Base-by-base conservation (phyloP, 805 yeast genomes). In the Saccharomycopsis fermentans region DNA sequence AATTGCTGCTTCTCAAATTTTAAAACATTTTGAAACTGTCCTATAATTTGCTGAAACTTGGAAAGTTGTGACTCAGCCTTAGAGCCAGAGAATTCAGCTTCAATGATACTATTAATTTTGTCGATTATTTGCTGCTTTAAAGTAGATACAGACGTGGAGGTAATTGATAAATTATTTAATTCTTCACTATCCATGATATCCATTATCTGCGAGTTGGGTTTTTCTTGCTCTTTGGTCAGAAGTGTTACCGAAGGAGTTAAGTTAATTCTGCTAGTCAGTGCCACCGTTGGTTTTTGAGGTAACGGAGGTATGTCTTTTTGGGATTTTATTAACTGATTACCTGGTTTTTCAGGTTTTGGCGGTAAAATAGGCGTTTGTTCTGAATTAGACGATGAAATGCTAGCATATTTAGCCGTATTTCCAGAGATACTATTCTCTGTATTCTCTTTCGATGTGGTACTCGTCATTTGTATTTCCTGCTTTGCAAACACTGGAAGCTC, bases 401-500 rank as follows among this genome's bases (percentile, higher is more conserved):
- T 29, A 57, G 55, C 47, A 26, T 36, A 56, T 55, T 43, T 35
- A 56, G 54, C 43, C 27, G 40, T 36, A 24, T 21, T 11, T 43
- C 57, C 37, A 59, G 19, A 14, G 51, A 52, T 54, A 53, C 32
- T 27, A 48, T 11, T 51, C 58, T 14, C 39, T 34, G 3, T 21
- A 59, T 19, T 21, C 27, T 27, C 27, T 5, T 14, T 54, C 4
- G 6, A 43, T 35, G 47, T n/a, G 12, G 52, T 16, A 21, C 24
- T 19, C 21, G 43, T 8, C 4, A n/a, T 4, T 34, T 43, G 36
- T 24, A 35, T 40, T 47, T 47, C 27, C 17, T 47, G 37, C 19
- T 24, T 69, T 2, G 50, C 35, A 24, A 36, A 72, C 2, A 81
- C 77, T 1, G 86, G 84, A 1, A 77, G 72, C 53, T 77, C 76